Base-by-base conservation (phyloP, 306 rosid genomes). In the Acacia acuminata region DNA sequence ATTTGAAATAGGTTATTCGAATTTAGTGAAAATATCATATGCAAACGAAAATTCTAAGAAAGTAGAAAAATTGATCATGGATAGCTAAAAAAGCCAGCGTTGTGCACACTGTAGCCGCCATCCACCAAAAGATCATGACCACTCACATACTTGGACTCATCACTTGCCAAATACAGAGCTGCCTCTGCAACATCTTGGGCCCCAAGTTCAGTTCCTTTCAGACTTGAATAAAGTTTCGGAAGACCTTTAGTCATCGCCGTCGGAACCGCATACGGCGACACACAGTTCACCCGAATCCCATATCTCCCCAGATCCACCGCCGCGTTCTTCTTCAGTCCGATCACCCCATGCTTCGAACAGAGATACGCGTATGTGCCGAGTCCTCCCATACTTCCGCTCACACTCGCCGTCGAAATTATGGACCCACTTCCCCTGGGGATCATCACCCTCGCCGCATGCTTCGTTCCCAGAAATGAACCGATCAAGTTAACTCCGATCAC, bases 381-480 rank as follows among this genome's bases (percentile, higher is more conserved):
- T 16, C 36, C 0, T 92, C 96, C 87, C 88, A 79, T 30, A 22
- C 14, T 2, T 0, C 91, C 86, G 0, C 68, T 27, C 0, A 78
- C 44, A 9, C 94, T 92, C 1, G 91, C 87, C 0, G 81, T 90
- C 5, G 74, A 44, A 2, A 92, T 24, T 17, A 92, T 92, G 83
- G 87, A 76, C 0, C 94, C 92, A 4, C 34, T 61, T 7, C 71
- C 1, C 0, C 84, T 76, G 0, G 89, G 90, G 17, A 85, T 70
- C 96, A 90, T 92, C 0, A 48, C 90, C 10, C 90, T 68, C 0
- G 92, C 88, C 0, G 92, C 96, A 11, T 92, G 89, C 38, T 90
- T 92, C 2, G 77, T 83, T 4, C 92, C 92, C 2, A 90, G 65
- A 43, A 87, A 53, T 3, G 60, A 16, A 88, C 0, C 60, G 71